phyloP scores from a whole-genome alignment of 768 basidiomycete genomes.

The Termitomyces bulborhizus region DNA sequence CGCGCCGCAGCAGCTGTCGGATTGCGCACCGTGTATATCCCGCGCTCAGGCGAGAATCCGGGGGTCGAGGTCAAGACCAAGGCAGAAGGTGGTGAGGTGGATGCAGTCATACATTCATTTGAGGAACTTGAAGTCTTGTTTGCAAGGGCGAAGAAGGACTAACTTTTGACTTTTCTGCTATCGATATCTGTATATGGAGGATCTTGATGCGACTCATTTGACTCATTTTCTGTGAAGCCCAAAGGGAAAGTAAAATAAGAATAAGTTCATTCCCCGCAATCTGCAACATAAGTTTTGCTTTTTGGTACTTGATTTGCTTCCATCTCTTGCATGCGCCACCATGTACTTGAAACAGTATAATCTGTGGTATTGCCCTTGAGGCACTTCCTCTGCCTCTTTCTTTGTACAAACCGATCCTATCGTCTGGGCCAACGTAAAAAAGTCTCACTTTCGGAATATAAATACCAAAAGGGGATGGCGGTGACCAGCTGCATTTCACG shows the following conservation, averaged over 20 bases:
- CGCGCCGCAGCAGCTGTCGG: constrained; percentile 46
- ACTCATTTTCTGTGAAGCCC: neutral
- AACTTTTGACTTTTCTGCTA: neutral
- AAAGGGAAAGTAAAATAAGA: neutral
- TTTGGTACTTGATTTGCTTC: neutral
- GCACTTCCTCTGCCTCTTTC: neutral
- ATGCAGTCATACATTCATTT: constrained; percentile 48
- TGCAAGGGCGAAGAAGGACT: neutral
- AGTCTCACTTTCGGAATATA: neutral
- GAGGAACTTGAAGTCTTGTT: constrained; percentile 36
- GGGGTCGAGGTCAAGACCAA: constrained; percentile 31
- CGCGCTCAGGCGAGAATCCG: constrained; percentile 33
- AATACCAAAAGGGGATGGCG: constrained; percentile 8
- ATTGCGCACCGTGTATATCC: constrained; percentile 55
- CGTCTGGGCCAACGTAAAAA: neutral
- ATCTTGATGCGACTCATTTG: too few species aligned
- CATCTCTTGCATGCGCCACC: neutral
- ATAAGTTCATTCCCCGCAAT: neutral
- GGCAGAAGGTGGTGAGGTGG: constrained; percentile 51
- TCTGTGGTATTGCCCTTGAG: neutral
- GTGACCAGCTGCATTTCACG: constrained; percentile 3
- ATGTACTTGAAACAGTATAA: neutral
- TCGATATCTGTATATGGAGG: neutral
- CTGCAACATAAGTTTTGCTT: neutral
- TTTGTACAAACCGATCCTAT: neutral